Percentiles rank a stretch among this genome's conserved stretches.
Evolutionary conservation across 2,329 filamentous ascomycete genomes (phyloP).

Genomic region (Aphanocladium album): DNA sequence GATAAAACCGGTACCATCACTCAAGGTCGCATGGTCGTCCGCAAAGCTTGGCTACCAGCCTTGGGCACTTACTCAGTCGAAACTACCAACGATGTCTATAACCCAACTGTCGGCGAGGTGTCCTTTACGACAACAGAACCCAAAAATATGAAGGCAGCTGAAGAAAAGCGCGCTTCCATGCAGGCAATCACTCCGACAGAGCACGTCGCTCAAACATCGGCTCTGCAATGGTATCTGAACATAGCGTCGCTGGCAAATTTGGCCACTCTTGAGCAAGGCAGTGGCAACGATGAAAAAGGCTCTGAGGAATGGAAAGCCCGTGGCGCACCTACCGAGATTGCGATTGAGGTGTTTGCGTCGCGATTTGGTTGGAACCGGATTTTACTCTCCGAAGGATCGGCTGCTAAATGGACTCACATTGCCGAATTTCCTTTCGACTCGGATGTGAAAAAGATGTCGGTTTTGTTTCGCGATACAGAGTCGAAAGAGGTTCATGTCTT

Average conservation of each 20-base stretch:
- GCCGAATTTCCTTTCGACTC: constrained; percentile 55
- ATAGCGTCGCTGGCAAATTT: constrained; percentile 58
- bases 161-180: constrained; percentile 15
- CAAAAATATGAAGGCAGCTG: constrained; percentile 2
- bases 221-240: constrained; percentile 48
- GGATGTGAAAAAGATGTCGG: constrained; percentile 54
- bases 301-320: constrained; percentile 34
- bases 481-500: constrained; percentile 38
- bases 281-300: constrained; percentile 19
- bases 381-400: constrained; percentile 20
- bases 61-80: constrained; percentile 30
- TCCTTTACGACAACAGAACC: constrained; percentile 16
- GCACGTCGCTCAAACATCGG: constrained; percentile 28
- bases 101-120: constrained; percentile 22
- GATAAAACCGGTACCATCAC: constrained; percentile 32
- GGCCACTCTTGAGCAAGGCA: constrained; percentile 48
- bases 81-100: constrained; percentile 25
- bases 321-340: constrained; percentile 52
- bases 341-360: constrained; percentile 52
- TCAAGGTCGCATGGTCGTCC: constrained; percentile 26
- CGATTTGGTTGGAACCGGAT: constrained; percentile 43
- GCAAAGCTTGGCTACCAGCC: constrained; percentile 27
- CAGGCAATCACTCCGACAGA: constrained; percentile 30
- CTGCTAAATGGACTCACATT: constrained; percentile 33
- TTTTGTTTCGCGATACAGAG: constrained; percentile 38